Evolutionary conservation across 495 filamentous ascomycete genomes (phyloP), one percentile per base, ranked within the genome.

Genomic region (Hyphodiscus hymeniophilus): DNA sequence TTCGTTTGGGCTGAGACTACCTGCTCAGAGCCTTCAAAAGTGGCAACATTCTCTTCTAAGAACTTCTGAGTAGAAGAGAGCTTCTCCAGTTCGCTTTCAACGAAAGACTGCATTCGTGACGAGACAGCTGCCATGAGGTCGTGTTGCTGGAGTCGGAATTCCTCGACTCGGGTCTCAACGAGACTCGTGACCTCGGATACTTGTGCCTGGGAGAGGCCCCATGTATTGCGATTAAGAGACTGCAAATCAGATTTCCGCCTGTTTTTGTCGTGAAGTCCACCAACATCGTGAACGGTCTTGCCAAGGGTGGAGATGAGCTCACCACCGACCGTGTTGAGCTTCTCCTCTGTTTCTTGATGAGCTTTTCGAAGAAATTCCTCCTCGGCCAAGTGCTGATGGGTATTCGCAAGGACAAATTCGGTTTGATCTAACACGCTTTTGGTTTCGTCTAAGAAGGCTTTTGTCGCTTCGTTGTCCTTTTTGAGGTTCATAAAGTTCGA

Each of bases 191-290:
- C 76, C 47, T 82, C 75, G 1, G 72, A 69, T 0, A 97, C 85
- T 38, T 88, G 80, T 0, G 65, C 66, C 47, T 88, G 81, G n/a
- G 86, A 87, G 17, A 80, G 64, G 44, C 75, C 66, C 92, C 91
- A 97, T 12, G 72, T 79, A 45, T 76, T 71, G n/a, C 82, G 77
- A 59, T 96, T 96, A 20, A 81, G 52, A 3, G 62, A 67, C 17
- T 95, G 88, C n/a, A 96, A 71, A 41, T 91, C 82, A 0, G 85
- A 82, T 59, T 85, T 89, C 28, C 92, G 81, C 38, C 77, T 73
- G 40, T 94, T 73, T 62, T 97, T 97, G 2, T 81, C 82, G 49
- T 87, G 87, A 13, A 97, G 69, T 0, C 83, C 82, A 42, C 76
- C 72, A 17, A 95, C 80, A 67, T 98, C 88, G 28, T 75, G 66